These are phyloP conservation scores for Cochlearia excelsa DNA, from an alignment of 345 rosid species.

Conservation along the genomic window DNA sequence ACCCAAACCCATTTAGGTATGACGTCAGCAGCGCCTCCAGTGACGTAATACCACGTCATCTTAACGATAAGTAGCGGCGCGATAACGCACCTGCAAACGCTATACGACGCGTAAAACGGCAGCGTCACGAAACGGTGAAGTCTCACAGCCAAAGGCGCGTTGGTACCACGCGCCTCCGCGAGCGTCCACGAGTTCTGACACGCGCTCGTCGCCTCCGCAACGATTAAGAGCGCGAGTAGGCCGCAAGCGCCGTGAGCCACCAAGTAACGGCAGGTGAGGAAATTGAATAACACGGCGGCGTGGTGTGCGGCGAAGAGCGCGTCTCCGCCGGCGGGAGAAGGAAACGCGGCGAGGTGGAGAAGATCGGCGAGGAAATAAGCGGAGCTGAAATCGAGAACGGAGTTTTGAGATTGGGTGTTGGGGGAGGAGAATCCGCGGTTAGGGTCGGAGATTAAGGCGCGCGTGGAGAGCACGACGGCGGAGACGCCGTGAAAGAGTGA, in stretches of 20 bases:
- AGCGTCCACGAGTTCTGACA: conserved; percentile 91
- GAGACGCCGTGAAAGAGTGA: conserved; percentile 33
- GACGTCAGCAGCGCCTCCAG: conserved; percentile 51
- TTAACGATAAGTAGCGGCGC: conserved; percentile 57
- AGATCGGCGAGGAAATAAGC: conserved; percentile 78
- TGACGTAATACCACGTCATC: conserved; percentile 54
- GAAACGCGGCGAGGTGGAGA: conserved; percentile 61
- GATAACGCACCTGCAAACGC: conserved; percentile 55
- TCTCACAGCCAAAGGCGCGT: conserved; percentile 45
- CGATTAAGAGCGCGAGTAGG: conserved; percentile 53
- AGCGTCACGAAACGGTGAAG: conserved; percentile 48
- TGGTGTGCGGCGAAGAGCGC: conserved; percentile 86
- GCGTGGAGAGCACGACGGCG: conserved; percentile 21
- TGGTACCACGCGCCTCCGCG: conserved; percentile 47
- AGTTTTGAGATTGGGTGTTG: conserved; percentile 47
- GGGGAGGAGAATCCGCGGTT: conserved; percentile 26
- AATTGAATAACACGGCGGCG: conserved; percentile 73
- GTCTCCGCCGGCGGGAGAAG: conserved; percentile 63
- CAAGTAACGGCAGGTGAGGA: conserved; percentile 67
- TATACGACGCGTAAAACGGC: conserved; percentile 68
- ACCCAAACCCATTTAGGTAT: conserved; percentile 86
- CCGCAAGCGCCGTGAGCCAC: conserved; percentile 72
- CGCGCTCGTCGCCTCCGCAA: conserved; percentile 81
- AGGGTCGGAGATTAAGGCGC: conserved; percentile 16
- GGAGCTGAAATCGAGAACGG: conserved; percentile 69